Evolutionary conservation across 306 rosid genomes (phyloP), one percentile per base, ranked within the genome.

Genomic region (Vigna unguiculata): DNA sequence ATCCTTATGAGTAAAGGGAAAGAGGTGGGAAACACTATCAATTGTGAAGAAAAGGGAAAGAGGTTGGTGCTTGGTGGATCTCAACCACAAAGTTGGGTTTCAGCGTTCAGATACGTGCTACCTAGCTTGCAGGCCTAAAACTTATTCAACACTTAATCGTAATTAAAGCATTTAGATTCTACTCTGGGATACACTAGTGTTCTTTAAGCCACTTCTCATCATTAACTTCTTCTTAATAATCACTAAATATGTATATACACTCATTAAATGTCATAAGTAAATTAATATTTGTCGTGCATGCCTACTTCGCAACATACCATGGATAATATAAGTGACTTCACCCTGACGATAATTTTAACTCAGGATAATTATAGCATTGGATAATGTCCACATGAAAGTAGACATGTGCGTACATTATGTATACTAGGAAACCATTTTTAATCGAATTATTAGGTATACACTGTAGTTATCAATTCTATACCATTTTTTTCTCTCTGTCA

Each of bases 11-110:
- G 88, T 84, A 83, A 93, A 93, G 96, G 89, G 82, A 87, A 87
- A 80, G 87, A 85, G 85, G 92, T 89, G 93, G 97, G 97, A 91
- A 83, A 91, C 97, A 89, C 88, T 91, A 82, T 91, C 92, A 85
- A 84, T 84, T 84, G 89, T 80, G 54, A 67, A 83, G 80, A 81
- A 79, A 85, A 87, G 84, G 72, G 69, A 5, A 46, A 53, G 64
- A 46, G 14, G 70, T 84, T 90, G 90, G 90, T 88, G 91, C 85
- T 71, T 80, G 79, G 79, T 84, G 73, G 86, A 82, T 69, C 86
- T 80, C 77, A 71, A 70, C 87, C 87, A 81, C 84, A 84, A 83
- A 86, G 64, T 75, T 74, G 52, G 51, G 43, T 70, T 54, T 76
- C 32, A 43, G 72, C 72, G 69, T 47, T 82, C 67, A 75, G 71